Conservation (phyloP, 2,329 filamentous ascomycete species). For the Diaporthe humulicola region DNA sequence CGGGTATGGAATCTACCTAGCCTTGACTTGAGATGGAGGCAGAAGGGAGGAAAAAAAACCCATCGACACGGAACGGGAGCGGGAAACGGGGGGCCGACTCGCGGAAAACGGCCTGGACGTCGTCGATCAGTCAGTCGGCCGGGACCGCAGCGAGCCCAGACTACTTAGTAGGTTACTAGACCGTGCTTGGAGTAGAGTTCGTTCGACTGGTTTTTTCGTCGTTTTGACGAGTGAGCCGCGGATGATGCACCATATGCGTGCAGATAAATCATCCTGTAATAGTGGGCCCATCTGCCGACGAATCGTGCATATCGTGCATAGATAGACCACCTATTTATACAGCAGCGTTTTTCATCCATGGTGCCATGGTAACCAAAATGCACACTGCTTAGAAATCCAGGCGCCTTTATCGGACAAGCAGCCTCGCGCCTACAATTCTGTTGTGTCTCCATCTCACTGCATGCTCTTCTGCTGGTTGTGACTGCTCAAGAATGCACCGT, state of each 20-base stretch:
- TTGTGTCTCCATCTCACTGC: not conserved
- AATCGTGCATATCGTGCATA: conserved; percentile 17
- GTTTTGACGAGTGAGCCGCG: conserved; percentile 1
- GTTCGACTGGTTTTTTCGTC: not conserved
- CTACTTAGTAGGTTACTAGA: not conserved
- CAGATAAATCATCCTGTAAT: conserved; percentile 1
- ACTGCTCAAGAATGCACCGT: not conserved
- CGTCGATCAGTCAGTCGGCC: conserved; percentile 11
- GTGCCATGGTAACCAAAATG: not conserved
- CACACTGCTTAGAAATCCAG: conserved; percentile 35
- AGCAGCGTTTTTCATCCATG: conserved; percentile 16
- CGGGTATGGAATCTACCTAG: conserved; percentile 14
- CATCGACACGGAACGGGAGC: conserved; percentile 15
- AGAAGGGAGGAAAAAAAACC: not conserved
- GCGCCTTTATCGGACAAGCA: conserved; percentile 4
- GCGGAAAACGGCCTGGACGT: not conserved
- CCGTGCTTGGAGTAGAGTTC: not conserved
- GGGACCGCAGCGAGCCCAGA: not conserved
- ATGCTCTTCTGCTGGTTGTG: not conserved
- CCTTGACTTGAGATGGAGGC: not conserved
- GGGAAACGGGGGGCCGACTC: conserved; percentile 11
- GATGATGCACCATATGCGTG: not conserved
- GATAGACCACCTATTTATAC: conserved; percentile 14
- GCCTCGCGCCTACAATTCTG: not conserved
- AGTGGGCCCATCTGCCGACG: conserved; percentile 29